phyloP scores from a whole-genome alignment of 306 rosid species.

The Mimosa pudica region DNA sequence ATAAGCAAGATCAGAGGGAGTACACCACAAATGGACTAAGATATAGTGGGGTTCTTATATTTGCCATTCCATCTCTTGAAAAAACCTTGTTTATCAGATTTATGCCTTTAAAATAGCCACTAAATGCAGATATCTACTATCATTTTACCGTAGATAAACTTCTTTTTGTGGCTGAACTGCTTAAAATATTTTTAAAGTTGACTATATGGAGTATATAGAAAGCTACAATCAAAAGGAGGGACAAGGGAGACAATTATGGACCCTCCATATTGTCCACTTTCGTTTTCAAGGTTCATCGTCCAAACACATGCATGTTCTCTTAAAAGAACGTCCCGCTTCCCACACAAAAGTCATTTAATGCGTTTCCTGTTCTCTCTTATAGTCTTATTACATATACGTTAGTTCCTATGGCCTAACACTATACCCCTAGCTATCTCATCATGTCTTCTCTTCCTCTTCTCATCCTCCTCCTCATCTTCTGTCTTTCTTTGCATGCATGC shows the following conservation, averaged over 20 bases:
- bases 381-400: slow-evolving; percentile 43
- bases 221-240: neutral
- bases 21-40: neutral
- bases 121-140: neutral
- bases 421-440: slow-evolving; percentile 14
- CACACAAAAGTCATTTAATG: slow-evolving; percentile 63
- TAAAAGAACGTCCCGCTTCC: slow-evolving; percentile 49
- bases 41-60: neutral
- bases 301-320: slow-evolving; percentile 96
- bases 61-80: neutral
- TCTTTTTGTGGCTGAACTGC: slow-evolving; percentile 15
- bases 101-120: neutral
- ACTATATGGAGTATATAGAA: too few species aligned
- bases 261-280: slow-evolving; percentile 63
- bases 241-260: slow-evolving; percentile 58
- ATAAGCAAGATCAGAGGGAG: too few species aligned
- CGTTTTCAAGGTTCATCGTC: slow-evolving; percentile 52
- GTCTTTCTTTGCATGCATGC: slow-evolving; percentile 67
- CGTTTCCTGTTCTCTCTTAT: slow-evolving; percentile 31
- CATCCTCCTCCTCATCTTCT: slow-evolving; percentile 23
- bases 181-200: neutral
- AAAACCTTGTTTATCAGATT: slow-evolving; percentile 17
- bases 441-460: slow-evolving; percentile 50
- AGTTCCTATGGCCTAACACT: slow-evolving; percentile 10
- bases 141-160: too few species aligned